phyloP scores from a whole-genome alignment of 2,329 filamentous ascomycete species.

The Fusarium hostae region DNA sequence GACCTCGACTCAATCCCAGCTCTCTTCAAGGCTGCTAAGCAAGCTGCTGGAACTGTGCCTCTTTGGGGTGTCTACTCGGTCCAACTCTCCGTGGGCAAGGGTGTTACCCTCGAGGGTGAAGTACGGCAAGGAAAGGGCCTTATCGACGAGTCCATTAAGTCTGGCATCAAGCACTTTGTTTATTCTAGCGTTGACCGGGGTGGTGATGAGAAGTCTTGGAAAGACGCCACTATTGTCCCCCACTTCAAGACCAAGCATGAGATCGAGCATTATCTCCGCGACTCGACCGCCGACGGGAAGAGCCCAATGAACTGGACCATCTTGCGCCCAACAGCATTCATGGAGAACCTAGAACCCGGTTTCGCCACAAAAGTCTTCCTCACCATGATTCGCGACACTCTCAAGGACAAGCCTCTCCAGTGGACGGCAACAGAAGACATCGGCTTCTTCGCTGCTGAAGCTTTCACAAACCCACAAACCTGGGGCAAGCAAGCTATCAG shows the following conservation, averaged over 20 bases:
- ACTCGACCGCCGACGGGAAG: slow-evolving; percentile 14
- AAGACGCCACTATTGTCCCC: slow-evolving; percentile 37
- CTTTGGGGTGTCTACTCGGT: slow-evolving; percentile 32
- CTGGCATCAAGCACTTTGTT: slow-evolving; percentile 45
- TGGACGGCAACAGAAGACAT: slow-evolving; percentile 24
- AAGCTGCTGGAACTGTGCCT: slow-evolving; percentile 17
- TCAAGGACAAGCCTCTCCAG: slow-evolving; percentile 44
- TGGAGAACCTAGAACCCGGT: slow-evolving; percentile 51
- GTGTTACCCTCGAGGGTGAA: slow-evolving; percentile 14
- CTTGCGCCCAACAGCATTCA: slow-evolving; percentile 54
- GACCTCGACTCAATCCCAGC: slow-evolving; percentile 15
- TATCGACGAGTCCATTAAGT: slow-evolving; percentile 21
- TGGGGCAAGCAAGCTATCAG: slow-evolving; percentile 15
- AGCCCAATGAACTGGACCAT: slow-evolving; percentile 51
- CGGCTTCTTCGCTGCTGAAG: slow-evolving; percentile 20
- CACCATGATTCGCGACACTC: slow-evolving; percentile 45
- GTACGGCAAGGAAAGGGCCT: slow-evolving; percentile 28
- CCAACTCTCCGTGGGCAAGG: slow-evolving; percentile 30
- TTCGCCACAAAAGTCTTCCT: slow-evolving; percentile 49
- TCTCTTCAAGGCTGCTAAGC: slow-evolving; percentile 21
- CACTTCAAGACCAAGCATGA: slow-evolving; percentile 34
- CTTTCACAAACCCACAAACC: neutral
- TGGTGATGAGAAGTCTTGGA: slow-evolving; percentile 41
- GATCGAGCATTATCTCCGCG: slow-evolving; percentile 25
- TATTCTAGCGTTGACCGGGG: slow-evolving; percentile 43